These are phyloP conservation scores for Calonectria hawksworthii DNA, from an alignment of 2,329 filamentous ascomycete species.

Conservation along the genomic window DNA sequence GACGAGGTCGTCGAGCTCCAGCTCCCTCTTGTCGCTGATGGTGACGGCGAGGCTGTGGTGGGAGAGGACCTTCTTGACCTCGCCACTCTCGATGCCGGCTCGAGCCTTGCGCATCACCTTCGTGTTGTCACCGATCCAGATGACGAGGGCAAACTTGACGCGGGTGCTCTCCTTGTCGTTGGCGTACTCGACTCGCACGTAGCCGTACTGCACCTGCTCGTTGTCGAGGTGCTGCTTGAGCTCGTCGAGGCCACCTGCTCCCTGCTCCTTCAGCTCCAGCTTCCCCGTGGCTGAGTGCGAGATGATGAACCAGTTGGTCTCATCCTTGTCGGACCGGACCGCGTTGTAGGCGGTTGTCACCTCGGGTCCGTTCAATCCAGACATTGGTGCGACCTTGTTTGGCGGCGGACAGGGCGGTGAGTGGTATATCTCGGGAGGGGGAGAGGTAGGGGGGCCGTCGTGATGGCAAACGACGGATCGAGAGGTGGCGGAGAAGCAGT, in stretches of 20 bases:
- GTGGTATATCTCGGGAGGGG: background rate
- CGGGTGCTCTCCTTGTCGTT: slow-evolving; percentile 79
- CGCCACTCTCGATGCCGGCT: slow-evolving; percentile 76
- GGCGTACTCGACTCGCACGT: slow-evolving; percentile 76
- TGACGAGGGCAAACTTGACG: slow-evolving; percentile 76
- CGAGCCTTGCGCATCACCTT: slow-evolving; percentile 79
- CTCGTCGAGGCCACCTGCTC: slow-evolving; percentile 72
- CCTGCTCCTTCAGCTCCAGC: slow-evolving; percentile 69
- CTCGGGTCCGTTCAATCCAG: slow-evolving; percentile 69
- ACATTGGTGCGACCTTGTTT: slow-evolving; percentile 58
- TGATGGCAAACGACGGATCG: slow-evolving; percentile 11
- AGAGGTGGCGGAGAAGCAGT: slow-evolving; percentile 4
- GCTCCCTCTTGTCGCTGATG: slow-evolving; percentile 70
- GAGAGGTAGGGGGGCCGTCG: background rate
- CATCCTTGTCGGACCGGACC: slow-evolving; percentile 76
- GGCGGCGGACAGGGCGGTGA: background rate
- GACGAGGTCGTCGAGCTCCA: slow-evolving; percentile 74
- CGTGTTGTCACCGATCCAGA: slow-evolving; percentile 77
- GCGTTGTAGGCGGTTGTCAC: slow-evolving; percentile 75
- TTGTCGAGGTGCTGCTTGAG: slow-evolving; percentile 70
- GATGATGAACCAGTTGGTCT: slow-evolving; percentile 77
- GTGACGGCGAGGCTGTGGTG: slow-evolving; percentile 77
- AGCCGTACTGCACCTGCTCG: slow-evolving; percentile 74
- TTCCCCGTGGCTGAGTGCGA: slow-evolving; percentile 71
- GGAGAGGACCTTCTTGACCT: slow-evolving; percentile 73